These are phyloP conservation scores for Microbotryum saponariae DNA, from an alignment of 1,284 basidiomycete species.

Conservation along the genomic window DNA sequence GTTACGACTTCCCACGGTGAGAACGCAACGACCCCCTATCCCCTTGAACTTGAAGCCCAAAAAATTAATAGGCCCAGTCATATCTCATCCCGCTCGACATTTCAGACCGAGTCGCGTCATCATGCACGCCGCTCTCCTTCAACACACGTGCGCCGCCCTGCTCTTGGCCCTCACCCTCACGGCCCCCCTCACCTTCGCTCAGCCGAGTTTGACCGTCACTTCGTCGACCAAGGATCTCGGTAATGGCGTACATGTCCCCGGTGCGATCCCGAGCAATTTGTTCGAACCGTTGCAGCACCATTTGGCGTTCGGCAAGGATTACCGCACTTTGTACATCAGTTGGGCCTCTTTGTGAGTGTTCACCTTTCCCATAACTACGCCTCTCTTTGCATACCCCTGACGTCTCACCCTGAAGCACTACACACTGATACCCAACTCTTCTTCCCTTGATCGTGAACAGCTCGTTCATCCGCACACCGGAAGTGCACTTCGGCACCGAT, in stretches of 20 bases:
- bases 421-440: neutral
- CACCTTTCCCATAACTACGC: too few species aligned
- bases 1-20: too few species aligned
- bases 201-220: neutral
- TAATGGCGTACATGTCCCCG: constrained; percentile 22
- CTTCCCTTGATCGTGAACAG: neutral
- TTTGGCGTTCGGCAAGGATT: constrained; percentile 15
- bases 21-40: too few species aligned
- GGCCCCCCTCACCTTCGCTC: neutral
- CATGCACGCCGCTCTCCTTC: constrained; percentile 7
- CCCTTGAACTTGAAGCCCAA: too few species aligned
- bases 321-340: too few species aligned
- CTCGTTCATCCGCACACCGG: too few species aligned
- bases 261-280: constrained; percentile 15
- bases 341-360: neutral
- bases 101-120: neutral
- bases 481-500: constrained; percentile 5
- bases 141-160: neutral
- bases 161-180: neutral
- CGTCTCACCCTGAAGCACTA: neutral
- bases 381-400: too few species aligned
- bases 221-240: constrained; percentile 8
- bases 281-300: constrained; percentile 28
- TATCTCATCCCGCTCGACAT: too few species aligned
- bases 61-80: too few species aligned